Conservation (phyloP, 2,329 filamentous ascomycete genomes). For the Zymoseptoria brevis region DNA sequence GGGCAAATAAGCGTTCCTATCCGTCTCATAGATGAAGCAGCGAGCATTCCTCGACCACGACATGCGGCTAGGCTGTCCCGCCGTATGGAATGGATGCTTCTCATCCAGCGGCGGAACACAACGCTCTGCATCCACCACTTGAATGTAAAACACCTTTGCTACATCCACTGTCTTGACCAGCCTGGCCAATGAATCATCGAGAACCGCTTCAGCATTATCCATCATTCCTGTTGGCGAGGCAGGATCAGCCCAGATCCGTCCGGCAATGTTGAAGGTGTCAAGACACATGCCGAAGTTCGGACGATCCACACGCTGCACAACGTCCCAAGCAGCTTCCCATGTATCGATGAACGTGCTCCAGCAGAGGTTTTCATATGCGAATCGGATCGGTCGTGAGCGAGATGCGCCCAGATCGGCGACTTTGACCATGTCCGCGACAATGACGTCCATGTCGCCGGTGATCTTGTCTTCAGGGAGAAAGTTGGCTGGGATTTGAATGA, state of each 20-base stretch:
- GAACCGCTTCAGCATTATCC: slow-evolving; percentile 46
- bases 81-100: slow-evolving; percentile 51
- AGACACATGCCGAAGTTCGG: slow-evolving; percentile 68
- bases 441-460: slow-evolving; percentile 45
- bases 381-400: slow-evolving; percentile 47
- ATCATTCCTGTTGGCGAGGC: slow-evolving; percentile 44
- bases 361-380: slow-evolving; percentile 64
- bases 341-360: slow-evolving; percentile 63
- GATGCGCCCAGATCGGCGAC: slow-evolving; percentile 59
- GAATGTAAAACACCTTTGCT: slow-evolving; percentile 63
- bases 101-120: slow-evolving; percentile 49
- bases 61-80: slow-evolving; percentile 57
- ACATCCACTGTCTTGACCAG: slow-evolving; percentile 50
- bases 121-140: slow-evolving; percentile 65
- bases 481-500: slow-evolving; percentile 65
- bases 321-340: slow-evolving; percentile 64
- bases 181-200: slow-evolving; percentile 46
- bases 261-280: slow-evolving; percentile 72
- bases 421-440: slow-evolving; percentile 54
- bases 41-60: slow-evolving; percentile 73
- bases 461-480: slow-evolving; percentile 51
- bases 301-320: slow-evolving; percentile 56
- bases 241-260: slow-evolving; percentile 62
- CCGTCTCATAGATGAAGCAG: slow-evolving; percentile 55
- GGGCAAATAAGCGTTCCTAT: slow-evolving; percentile 52